Conservation (phyloP, 1,284 basidiomycete genomes). For the Veloporphyrellus conicus region DNA sequence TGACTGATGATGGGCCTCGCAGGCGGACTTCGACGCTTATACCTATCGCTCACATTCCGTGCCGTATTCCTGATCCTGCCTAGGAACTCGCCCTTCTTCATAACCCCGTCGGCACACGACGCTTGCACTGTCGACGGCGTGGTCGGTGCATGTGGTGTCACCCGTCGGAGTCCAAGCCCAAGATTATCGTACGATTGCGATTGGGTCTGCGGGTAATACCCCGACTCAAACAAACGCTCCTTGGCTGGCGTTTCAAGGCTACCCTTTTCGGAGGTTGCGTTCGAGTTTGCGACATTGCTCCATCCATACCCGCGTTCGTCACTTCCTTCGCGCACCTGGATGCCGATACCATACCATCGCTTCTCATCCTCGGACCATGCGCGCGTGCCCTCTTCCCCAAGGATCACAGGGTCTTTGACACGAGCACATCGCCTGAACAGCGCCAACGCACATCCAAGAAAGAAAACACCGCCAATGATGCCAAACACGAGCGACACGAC, state of each 20-base stretch:
- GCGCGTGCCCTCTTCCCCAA: slow-evolving; percentile 51
- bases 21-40: slow-evolving; percentile 36
- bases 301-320: slow-evolving; percentile 30
- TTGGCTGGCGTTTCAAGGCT: slow-evolving; percentile 25
- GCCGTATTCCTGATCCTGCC: slow-evolving; percentile 56
- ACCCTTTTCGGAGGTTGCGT: slow-evolving; percentile 28
- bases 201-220: slow-evolving; percentile 19
- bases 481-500: slow-evolving; percentile 62
- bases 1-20: slow-evolving; percentile 50
- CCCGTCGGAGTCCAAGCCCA: slow-evolving; percentile 48
- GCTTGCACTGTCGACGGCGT: slow-evolving; percentile 27
- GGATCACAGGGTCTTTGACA: slow-evolving; percentile 55
- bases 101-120: slow-evolving; percentile 43
- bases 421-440: slow-evolving; percentile 50
- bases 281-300: slow-evolving; percentile 31
- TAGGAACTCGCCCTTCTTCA: slow-evolving; percentile 67
- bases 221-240: slow-evolving; percentile 27
- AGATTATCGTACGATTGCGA: slow-evolving; percentile 38
- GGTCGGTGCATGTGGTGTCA: slow-evolving; percentile 28
- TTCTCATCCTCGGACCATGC: slow-evolving; percentile 60
- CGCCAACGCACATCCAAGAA: slow-evolving; percentile 54
- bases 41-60: slow-evolving; percentile 62
- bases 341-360: slow-evolving; percentile 60
- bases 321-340: slow-evolving; percentile 29
- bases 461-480: slow-evolving; percentile 54